These are phyloP conservation scores for Calocera viscosa DNA, from an alignment of 768 basidiomycete species.

Conservation along the genomic window DNA sequence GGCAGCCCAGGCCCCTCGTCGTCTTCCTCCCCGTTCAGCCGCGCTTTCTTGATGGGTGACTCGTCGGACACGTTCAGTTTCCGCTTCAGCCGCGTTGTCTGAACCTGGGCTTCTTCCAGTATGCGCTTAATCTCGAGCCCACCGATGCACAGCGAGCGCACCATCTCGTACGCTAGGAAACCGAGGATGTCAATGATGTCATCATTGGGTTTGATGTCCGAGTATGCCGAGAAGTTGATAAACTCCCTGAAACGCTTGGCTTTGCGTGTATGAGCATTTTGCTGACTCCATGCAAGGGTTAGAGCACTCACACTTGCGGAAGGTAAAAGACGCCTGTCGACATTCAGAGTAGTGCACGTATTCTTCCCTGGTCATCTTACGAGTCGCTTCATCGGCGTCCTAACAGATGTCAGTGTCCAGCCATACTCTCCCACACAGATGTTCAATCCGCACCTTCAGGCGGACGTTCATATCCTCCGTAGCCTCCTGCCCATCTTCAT, in stretches of 20 bases:
- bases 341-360: slow-evolving; percentile 96
- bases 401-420: slow-evolving; percentile 21
- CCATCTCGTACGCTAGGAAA: slow-evolving; percentile 95
- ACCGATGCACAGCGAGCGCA: slow-evolving; percentile 79
- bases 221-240: slow-evolving; percentile 70
- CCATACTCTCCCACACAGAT: background rate
- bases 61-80: slow-evolving; percentile 21
- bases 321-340: slow-evolving; percentile 91
- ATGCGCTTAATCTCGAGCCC: slow-evolving; percentile 74
- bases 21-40: slow-evolving; percentile 45
- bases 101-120: slow-evolving; percentile 56
- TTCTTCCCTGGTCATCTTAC: slow-evolving; percentile 92
- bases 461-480: slow-evolving; percentile 88
- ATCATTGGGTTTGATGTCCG: slow-evolving; percentile 83
- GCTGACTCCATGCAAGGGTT: background rate
- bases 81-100: slow-evolving; percentile 2
- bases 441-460: slow-evolving; percentile 42
- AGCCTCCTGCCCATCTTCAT: slow-evolving; percentile 91
- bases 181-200: slow-evolving; percentile 95
- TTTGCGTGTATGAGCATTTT: slow-evolving; percentile 24
- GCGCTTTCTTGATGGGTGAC: slow-evolving; percentile 36
- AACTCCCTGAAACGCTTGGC: slow-evolving; percentile 94
- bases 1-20: slow-evolving; percentile 22
- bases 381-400: slow-evolving; percentile 91
- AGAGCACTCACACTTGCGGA: slow-evolving; percentile 67